Percentiles rank a stretch among this genome's conserved stretches.
These are phyloP conservation scores for Neoascochyta sp. DNA, from an alignment of 2,329 filamentous ascomycete genomes.

Conservation along the genomic window DNA sequence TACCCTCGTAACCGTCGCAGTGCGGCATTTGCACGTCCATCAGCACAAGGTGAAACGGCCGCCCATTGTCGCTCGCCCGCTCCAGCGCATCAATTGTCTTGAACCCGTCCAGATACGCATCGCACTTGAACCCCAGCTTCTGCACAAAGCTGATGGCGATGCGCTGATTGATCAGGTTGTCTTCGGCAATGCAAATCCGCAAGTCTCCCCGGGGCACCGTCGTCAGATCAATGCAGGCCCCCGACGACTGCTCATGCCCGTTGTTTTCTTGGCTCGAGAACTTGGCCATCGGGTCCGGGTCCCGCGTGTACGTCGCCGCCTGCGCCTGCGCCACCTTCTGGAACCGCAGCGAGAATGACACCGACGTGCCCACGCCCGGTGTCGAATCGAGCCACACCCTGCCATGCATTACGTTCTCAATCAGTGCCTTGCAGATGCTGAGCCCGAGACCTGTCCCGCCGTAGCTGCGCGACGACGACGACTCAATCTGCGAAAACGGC, in stretches of 20 bases:
- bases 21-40: conserved; percentile 98
- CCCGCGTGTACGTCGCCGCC: conserved; percentile 31
- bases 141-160: conserved; percentile 90
- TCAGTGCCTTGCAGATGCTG: conserved; percentile 91
- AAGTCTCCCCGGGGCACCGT: conserved; percentile 72
- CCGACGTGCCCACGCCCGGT: conserved; percentile 65
- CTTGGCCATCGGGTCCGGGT: conserved; percentile 55
- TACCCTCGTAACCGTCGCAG: conserved; percentile 76
- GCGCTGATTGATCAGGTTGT: conserved; percentile 91
- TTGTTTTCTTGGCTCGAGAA: conserved; percentile 51
- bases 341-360: conserved; percentile 80
- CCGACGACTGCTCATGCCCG: conserved; percentile 38
- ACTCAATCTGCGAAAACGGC: conserved; percentile 89
- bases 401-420: conserved; percentile 88
- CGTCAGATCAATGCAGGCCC: conserved; percentile 51
- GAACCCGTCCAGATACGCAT: conserved; percentile 84
- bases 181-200: conserved; percentile 88
- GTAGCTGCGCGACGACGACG: conserved; percentile 84
- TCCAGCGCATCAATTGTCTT: conserved; percentile 86
- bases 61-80: conserved; percentile 63
- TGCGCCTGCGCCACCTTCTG: conserved; percentile 68
- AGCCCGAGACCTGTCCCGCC: conserved; percentile 87
- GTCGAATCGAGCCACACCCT: conserved; percentile 77
- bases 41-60: conserved; percentile 82
- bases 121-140: conserved; percentile 79